phyloP scores from a whole-genome alignment of 176 grass and related monocot species.

The Musa itinerans region DNA sequence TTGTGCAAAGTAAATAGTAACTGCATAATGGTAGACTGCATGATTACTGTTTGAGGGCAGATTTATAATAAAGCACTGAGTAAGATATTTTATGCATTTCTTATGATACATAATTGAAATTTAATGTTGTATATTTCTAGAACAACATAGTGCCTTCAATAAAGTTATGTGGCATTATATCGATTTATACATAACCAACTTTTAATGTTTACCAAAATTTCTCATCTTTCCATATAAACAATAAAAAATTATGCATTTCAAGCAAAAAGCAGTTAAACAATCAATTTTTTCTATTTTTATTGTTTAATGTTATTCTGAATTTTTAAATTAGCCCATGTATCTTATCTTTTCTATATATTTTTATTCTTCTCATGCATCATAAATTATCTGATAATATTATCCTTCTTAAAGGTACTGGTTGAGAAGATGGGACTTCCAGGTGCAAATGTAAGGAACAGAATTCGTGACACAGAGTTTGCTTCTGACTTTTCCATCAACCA shows the following conservation, averaged over 20 bases:
- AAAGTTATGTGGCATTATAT: background rate
- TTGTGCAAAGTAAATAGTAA: background rate
- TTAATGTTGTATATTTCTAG: too few species aligned
- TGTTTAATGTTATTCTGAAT: background rate
- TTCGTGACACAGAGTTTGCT: conserved; percentile 4
- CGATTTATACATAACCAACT: background rate
- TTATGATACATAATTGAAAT: too few species aligned
- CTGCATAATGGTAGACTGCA: background rate
- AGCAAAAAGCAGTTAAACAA: background rate
- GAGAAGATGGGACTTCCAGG: conserved; percentile 96
- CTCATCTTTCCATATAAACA: background rate
- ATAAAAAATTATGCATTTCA: background rate
- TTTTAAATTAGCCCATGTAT: background rate
- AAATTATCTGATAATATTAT: background rate
- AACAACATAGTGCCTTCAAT: too few species aligned
- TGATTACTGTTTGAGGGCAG: background rate
- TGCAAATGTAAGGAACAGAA: conserved; percentile 21
- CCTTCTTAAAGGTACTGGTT: conserved; percentile 61
- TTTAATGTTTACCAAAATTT: background rate
- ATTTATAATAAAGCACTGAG: background rate
- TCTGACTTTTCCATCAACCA: conserved; percentile 10
- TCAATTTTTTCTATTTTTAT: background rate
- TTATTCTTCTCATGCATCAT: background rate
- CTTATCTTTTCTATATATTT: background rate
- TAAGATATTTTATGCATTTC: too few species aligned